phyloP scores from a whole-genome alignment of 306 rosid genomes.

The Clitoria ternatea region DNA sequence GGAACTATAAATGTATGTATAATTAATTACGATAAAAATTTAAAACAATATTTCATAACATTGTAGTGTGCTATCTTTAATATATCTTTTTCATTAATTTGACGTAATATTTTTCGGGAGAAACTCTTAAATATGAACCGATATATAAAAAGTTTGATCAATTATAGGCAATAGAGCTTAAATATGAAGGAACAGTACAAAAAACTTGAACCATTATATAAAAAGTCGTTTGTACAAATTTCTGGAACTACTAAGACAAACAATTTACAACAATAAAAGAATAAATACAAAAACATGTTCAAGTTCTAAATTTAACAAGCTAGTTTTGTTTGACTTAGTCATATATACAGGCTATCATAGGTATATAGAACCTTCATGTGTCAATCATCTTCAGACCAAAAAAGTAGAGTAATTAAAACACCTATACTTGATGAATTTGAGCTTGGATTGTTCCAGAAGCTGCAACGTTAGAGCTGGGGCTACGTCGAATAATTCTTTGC shows the following conservation, averaged over 20 bases:
- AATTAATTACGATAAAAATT: too few relatives aligned
- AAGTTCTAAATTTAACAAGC: background rate
- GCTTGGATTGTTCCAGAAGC: conserved; percentile 6
- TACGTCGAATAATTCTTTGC: conserved; percentile 35
- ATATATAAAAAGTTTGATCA: too few relatives aligned
- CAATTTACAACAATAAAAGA: background rate
- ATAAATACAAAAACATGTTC: background rate
- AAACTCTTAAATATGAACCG: too few relatives aligned
- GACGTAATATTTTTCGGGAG: too few relatives aligned
- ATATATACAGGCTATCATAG: background rate
- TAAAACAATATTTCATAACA: too few relatives aligned
- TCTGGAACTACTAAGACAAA: background rate
- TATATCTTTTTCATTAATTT: too few relatives aligned
- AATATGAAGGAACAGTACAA: background rate
- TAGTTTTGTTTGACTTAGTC: background rate
- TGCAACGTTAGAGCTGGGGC: conserved; percentile 10
- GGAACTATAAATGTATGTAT: too few relatives aligned
- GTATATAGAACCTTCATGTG: background rate
- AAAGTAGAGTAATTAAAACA: background rate
- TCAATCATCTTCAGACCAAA: background rate
- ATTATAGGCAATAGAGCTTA: background rate
- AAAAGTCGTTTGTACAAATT: background rate
- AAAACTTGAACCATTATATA: background rate
- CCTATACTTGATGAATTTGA: background rate
- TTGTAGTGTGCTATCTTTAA: too few relatives aligned